phyloP scores from a whole-genome alignment of 306 rosid genomes.

The Vicia villosa region DNA sequence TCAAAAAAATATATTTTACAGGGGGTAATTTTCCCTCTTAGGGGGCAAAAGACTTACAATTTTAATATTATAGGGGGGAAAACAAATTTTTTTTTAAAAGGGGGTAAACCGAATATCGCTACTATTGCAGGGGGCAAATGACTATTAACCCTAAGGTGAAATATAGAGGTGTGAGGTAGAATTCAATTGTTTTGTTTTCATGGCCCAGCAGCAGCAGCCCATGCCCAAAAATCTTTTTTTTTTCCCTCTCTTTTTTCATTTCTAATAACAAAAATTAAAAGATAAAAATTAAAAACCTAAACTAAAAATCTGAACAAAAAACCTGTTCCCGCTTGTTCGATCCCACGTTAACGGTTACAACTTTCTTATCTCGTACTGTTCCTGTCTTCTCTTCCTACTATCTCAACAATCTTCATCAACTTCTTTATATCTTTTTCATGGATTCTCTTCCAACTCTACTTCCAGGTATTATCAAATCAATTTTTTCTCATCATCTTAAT shows the following conservation, averaged over 20 bases:
- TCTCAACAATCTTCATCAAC: neutral
- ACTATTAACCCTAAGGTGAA: too few relatives aligned
- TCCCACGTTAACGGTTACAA: conserved; percentile 29
- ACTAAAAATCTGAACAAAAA: neutral
- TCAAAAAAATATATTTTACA: too few relatives aligned
- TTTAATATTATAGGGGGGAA: too few relatives aligned
- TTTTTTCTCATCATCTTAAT: neutral
- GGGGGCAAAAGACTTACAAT: too few relatives aligned
- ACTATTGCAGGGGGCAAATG: too few relatives aligned
- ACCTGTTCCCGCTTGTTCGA: conserved; percentile 36
- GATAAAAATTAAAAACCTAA: neutral
- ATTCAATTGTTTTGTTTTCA: too few relatives aligned
- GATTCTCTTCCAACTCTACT: conserved; percentile 28
- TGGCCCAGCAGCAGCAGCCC: neutral
- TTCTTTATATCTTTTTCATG: conserved; percentile 22
- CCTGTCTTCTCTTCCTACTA: neutral
- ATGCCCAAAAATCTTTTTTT: neutral
- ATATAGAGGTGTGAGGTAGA: too few relatives aligned
- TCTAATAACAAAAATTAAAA: neutral
- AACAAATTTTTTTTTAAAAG: too few relatives aligned
- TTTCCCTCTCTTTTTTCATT: too few relatives aligned
- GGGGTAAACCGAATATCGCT: too few relatives aligned
- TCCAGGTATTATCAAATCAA: conserved; percentile 12
- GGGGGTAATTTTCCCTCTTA: too few relatives aligned
- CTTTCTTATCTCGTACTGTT: neutral